Evolutionary conservation across 1,139 yeast genomes (phyloP).

Genomic region (Hansenula anomala): DNA sequence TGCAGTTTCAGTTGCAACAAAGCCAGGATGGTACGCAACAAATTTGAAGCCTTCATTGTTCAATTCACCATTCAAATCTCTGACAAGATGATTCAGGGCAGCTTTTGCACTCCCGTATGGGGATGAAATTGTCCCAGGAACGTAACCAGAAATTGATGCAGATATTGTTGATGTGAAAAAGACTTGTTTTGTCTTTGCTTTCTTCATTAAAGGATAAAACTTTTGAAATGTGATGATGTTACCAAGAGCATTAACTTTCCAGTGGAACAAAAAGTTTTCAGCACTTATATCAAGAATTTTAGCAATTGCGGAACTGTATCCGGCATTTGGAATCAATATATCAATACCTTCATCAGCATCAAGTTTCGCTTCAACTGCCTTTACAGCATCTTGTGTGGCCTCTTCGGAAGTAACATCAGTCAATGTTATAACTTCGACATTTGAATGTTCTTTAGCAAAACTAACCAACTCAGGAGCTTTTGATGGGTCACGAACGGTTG

Average conservation of each 20-base stretch:
- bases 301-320: constrained; percentile 26
- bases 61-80: constrained; percentile 23
- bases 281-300: constrained; percentile 1
- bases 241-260: constrained; percentile 21
- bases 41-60: constrained; percentile 22
- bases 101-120: constrained; percentile 33
- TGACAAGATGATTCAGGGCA: constrained; percentile 25
- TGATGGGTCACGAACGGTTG: constrained; percentile 15
- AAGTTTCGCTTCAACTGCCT: constrained; percentile 4
- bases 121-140: constrained; percentile 15
- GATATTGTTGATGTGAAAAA: constrained; percentile 22
- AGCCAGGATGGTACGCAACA: constrained; percentile 29
- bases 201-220: constrained; percentile 17
- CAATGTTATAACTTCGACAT: constrained; percentile 6
- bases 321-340: constrained; percentile 28
- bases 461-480: constrained; percentile 8
- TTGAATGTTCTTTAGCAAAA: neutral
- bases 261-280: neutral
- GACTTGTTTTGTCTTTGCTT: constrained; percentile 15
- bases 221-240: constrained; percentile 19
- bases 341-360: constrained; percentile 32
- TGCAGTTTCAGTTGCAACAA: constrained; percentile 27
- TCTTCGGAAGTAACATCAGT: constrained; percentile 14
- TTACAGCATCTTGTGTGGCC: constrained; percentile 11
- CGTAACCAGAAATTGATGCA: constrained; percentile 19